Base-by-base conservation (phyloP, 495 filamentous ascomycete species). In the Daldinia vernicosa region DNA sequence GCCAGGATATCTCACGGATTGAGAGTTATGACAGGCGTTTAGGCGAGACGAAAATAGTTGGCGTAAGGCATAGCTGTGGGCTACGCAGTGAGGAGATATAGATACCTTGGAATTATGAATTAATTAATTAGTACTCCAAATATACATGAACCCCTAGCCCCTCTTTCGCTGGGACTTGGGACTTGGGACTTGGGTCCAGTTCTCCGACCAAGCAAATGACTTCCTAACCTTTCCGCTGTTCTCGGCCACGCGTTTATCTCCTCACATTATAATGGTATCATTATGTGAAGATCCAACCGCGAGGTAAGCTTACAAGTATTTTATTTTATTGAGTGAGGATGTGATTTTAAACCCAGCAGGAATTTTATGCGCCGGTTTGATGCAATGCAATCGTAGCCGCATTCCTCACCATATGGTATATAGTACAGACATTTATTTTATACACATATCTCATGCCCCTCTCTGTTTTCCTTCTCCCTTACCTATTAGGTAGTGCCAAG, bases 81-180 rank as follows among this genome's bases (percentile, higher is more conserved):
- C 54, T 72, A 64, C 60, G 64, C 64, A 52, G 64, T 68, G 62
- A 51, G 27, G 43, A 47, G 43, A 47, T 47, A 72, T 50, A 67
- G 70, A 72, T 72, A 68, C 70, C 70, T 68, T 67, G 62, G 32
- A 64, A 67, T 51, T 67, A 61, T 61, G 39, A 53, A 61, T 64
- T 47, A 65, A 61, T 64, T 47, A 65, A 17, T 56, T 9, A 12
- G 59, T 53, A 61, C 59, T 45, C 19, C 33, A 32, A 55, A 39
- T 40, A 32, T 30, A 55, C n/a, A n/a, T 53, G 51, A 53, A 53
- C 51, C 12, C 28, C 14, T 53, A 37, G 14, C 26, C 26, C 50
- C 26, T 53, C 26, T 53, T 53, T 53, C 22, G 50, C 27, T 30
- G 30, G 24, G 50, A 17, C 50, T 30, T 28, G 4, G 50, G n/a